Evolutionary conservation across 441 rosid genomes (phyloP), one percentile per base, ranked within the genome.

Genomic region (Viola pubescens): DNA sequence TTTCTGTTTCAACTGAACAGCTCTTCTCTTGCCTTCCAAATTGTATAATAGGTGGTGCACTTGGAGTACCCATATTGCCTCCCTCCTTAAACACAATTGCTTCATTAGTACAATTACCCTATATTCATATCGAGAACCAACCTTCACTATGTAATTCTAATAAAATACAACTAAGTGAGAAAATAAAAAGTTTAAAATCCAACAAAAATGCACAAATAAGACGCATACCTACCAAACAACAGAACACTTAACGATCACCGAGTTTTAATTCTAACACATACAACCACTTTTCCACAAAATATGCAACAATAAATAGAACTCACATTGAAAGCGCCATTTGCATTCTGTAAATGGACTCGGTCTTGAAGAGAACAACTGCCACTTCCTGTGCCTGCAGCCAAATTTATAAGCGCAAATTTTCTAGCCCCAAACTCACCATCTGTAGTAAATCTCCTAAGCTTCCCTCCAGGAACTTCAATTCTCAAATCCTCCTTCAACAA

Each of bases 11-110:
- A 52, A 69, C 65, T 19, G 47, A 75, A 65, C 73, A 69, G 61
- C 61, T 68, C 57, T 62, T 72, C 59, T 59, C 82, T 59, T 81
- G 86, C 54, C 75, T 63, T 59, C 72, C 82, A 51, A n/a, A 77
- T 67, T 78, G 92, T 73, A 75, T 58, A 12, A 89, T 83, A 56
- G 96, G 97, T 54, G 96, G 97, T 49, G 98, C 98, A 63, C 96
- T 94, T 40, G 97, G 96, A 40, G 96, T 94, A 42, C 98, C 87
- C 49, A 86, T 56, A 67, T 83, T 90, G 58, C 68, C 81, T 6
- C 51, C 49, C 51, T 67, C 83, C 59, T 72, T 71, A 66, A 72
- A 69, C 50, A 46, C 37, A 9, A 62, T 66, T 34, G 55, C 58
- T 34, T 54, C 68, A n/a, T 64, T 50, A 58, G 56, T 64, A 6